A percentile compares a stretch with the other conserved stretches of the same genome.
phyloP scores from a whole-genome alignment of 2,329 filamentous ascomycete genomes.

The Phialophora chinensis region DNA sequence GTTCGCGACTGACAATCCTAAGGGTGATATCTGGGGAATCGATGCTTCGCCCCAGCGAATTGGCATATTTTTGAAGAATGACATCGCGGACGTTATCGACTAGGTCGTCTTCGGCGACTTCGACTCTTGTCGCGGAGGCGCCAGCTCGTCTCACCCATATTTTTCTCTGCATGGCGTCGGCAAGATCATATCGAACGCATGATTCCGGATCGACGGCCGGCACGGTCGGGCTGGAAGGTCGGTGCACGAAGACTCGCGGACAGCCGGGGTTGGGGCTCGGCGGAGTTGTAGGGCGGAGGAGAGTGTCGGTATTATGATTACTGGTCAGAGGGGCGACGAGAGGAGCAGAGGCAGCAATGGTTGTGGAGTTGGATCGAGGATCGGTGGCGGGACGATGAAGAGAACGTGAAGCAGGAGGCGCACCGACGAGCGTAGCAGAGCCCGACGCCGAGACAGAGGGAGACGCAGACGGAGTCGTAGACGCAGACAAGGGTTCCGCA shows the following conservation, averaged over 20 bases:
- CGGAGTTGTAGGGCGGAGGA: constrained; percentile 9
- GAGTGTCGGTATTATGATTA: neutral
- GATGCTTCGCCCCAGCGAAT: constrained; percentile 85
- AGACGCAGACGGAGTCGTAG: neutral
- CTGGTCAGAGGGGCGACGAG: constrained; percentile 2
- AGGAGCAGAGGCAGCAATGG: constrained; percentile 4
- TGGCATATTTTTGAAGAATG: constrained; percentile 91
- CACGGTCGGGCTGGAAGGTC: constrained; percentile 31
- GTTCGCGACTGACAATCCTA: constrained; percentile 74
- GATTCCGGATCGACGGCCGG: constrained; percentile 22
- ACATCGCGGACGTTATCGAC: constrained; percentile 94
- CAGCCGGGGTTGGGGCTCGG: constrained; percentile 7
- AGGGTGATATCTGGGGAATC: constrained; percentile 89
- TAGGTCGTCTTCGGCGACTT: constrained; percentile 83
- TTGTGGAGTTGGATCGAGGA: constrained; percentile 3
- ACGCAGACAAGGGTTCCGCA: constrained; percentile 6
- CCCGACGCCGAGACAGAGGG: neutral
- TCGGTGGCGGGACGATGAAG: constrained; percentile 22
- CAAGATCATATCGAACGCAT: constrained; percentile 36
- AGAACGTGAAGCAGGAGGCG: constrained; percentile 20
- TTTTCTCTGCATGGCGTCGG: constrained; percentile 64
- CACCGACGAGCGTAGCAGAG: neutral
- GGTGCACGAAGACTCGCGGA: constrained; percentile 30
- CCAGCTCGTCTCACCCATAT: constrained; percentile 92
- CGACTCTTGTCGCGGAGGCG: constrained; percentile 84